Evolutionary conservation across 495 filamentous ascomycete genomes (phyloP).

Genomic region (Amniculicola lignicola): DNA sequence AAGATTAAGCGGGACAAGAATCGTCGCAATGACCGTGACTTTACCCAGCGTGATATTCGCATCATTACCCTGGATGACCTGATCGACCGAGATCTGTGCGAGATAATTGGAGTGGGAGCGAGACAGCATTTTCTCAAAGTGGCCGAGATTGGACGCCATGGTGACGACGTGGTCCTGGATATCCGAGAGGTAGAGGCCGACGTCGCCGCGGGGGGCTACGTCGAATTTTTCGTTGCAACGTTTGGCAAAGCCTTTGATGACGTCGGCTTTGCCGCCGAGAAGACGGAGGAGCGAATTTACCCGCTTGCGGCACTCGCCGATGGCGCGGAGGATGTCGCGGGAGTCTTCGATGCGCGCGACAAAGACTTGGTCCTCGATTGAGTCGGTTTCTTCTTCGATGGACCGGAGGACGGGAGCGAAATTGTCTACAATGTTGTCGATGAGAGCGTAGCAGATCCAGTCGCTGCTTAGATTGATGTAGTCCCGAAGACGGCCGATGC

Average conservation of each 20-base stretch:
- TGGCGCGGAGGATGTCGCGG: conserved; percentile 76
- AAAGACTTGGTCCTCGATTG: conserved; percentile 93
- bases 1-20: conserved; percentile 94
- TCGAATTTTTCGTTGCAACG: conserved; percentile 96
- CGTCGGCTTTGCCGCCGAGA: conserved; percentile 92
- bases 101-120: conserved; percentile 95
- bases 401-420: conserved; percentile 86
- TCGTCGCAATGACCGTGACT: conserved; percentile 91
- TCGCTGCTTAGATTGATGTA: conserved; percentile 90
- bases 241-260: conserved; percentile 95
- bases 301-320: conserved; percentile 87
- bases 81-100: conserved; percentile 89
- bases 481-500: conserved; percentile 88
- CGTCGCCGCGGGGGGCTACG: conserved; percentile 89
- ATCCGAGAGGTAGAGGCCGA: conserved; percentile 91
- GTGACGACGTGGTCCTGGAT: conserved; percentile 99
- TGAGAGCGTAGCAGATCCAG: conserved; percentile 98
- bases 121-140: conserved; percentile 96
- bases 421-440: conserved; percentile 96
- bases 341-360: conserved; percentile 86
- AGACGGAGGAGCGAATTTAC: conserved; percentile 91
- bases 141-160: conserved; percentile 92
- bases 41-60: conserved; percentile 86
- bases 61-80: conserved; percentile 72
- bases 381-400: conserved; percentile 83